These are phyloP conservation scores for Aspergillus melleus DNA, from an alignment of 2,329 filamentous ascomycete genomes.

Conservation along the genomic window DNA sequence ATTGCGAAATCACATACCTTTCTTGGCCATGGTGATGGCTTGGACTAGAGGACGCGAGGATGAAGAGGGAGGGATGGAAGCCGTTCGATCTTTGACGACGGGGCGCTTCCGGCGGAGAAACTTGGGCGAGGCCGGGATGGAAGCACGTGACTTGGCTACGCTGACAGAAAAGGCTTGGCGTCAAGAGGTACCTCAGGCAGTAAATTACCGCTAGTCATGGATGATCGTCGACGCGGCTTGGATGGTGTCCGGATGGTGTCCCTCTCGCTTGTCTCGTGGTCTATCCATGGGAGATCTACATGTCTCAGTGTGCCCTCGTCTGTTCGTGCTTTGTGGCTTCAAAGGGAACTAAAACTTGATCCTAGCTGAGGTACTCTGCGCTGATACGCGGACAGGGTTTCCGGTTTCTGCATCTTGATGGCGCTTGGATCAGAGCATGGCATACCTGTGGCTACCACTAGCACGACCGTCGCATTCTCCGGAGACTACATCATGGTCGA, in stretches of 20 bases:
- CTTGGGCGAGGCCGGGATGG: neutral
- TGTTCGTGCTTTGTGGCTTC: no score
- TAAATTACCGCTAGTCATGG: no score
- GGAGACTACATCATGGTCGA: neutral
- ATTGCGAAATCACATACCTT: constrained; percentile 31
- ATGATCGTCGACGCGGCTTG: constrained; percentile 12
- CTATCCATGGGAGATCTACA: no score
- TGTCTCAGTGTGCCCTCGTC: no score
- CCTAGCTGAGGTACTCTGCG: no score
- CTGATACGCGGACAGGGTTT: neutral
- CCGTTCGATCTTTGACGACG: neutral
- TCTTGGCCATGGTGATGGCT: constrained; percentile 44
- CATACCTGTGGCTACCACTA: neutral
- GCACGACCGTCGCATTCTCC: neutral
- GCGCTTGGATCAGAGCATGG: neutral
- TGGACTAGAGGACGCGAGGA: neutral
- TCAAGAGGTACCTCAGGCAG: no score
- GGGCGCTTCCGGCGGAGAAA: neutral
- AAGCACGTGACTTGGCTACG: neutral
- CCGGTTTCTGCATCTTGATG: neutral
- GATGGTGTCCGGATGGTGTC: constrained; percentile 6
- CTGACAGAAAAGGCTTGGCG: no score
- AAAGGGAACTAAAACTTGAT: no score
- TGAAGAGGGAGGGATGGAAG: neutral
- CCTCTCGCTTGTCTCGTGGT: no score